Evolutionary conservation across 257 asterid species (phyloP).

Genomic region (Solanum acaule): DNA sequence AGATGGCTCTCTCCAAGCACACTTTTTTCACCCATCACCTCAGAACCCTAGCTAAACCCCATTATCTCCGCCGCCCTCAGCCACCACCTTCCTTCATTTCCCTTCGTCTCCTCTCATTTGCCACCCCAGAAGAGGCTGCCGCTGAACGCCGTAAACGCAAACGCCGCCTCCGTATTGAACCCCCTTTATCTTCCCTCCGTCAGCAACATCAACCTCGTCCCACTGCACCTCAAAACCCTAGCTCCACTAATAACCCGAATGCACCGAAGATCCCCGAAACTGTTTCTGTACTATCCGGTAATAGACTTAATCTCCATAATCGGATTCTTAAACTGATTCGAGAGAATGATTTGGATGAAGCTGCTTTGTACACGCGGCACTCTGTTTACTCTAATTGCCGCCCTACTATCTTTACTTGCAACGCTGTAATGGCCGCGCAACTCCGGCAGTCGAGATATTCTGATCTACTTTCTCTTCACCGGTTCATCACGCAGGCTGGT

Average conservation of each 20-base stretch:
- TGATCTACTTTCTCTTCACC: conserved; percentile 76
- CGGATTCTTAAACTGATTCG: conserved; percentile 69
- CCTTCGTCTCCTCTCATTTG: conserved; percentile 68
- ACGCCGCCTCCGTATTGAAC: conserved; percentile 83
- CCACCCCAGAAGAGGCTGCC: conserved; percentile 95
- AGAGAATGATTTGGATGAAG: conserved; percentile 87
- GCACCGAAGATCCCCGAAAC: conserved; percentile 90
- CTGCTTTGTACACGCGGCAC: conserved; percentile 88
- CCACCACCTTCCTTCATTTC: conserved; percentile 27
- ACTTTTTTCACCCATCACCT: conserved; percentile 37
- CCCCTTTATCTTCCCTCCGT: conserved; percentile 63
- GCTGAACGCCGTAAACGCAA: conserved; percentile 87
- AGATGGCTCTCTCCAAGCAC: conserved; percentile 68
- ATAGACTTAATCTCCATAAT: conserved; percentile 69
- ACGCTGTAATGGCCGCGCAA: conserved; percentile 79
- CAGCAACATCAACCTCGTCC: conserved; percentile 44
- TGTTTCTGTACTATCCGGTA: conserved; percentile 58
- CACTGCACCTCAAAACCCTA: conserved; percentile 22
- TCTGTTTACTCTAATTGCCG: conserved; percentile 86
- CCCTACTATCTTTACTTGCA: conserved; percentile 81
- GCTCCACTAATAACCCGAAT: conserved; percentile 42
- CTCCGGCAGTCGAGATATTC: conserved; percentile 70
- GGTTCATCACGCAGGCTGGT: conserved; percentile 87
- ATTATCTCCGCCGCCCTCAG: conserved; percentile 17
- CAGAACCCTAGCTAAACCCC: conserved; percentile 36